Percentiles rank a stretch among this genome's conserved stretches.
phyloP scores from a whole-genome alignment of 768 basidiomycete genomes.

The Inosperma sp. region DNA sequence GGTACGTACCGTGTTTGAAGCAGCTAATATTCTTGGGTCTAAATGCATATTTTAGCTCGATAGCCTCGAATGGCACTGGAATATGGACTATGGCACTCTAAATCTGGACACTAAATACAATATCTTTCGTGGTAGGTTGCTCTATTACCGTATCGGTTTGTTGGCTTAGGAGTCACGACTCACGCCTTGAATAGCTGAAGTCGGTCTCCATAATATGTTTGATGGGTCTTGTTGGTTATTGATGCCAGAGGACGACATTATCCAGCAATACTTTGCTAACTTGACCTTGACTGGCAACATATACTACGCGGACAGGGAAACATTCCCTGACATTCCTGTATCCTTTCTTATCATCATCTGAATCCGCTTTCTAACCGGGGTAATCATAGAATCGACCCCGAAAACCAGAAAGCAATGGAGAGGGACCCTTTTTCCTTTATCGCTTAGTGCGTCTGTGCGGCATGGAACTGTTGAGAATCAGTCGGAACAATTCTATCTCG shows the following conservation, averaged over 20 bases:
- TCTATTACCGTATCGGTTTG: background rate
- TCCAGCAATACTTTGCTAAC: background rate
- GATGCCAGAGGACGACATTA: slow-evolving; percentile 9
- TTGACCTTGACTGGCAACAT: background rate
- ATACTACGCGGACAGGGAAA: background rate
- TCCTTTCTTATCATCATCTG: background rate
- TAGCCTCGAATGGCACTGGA: slow-evolving; percentile 17
- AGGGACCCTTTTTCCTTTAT: slow-evolving; percentile 4
- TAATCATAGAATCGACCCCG: slow-evolving; percentile 1
- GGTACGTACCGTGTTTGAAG: background rate
- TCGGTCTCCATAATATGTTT: slow-evolving; percentile 1
- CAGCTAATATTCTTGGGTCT: background rate
- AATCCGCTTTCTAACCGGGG: background rate
- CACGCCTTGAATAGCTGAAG: slow-evolving; percentile 7
- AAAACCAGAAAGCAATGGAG: too few species aligned
- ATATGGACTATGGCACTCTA: slow-evolving; percentile 10
- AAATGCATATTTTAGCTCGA: slow-evolving; percentile 7
- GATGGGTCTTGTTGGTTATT: slow-evolving; percentile 7
- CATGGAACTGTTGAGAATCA: slow-evolving; percentile 6
- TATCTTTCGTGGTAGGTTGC: slow-evolving; percentile 13
- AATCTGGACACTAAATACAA: slow-evolving; percentile 17
- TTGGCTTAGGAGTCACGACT: background rate
- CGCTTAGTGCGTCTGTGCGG: background rate
- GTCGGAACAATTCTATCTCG: background rate
- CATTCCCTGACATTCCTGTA: slow-evolving; percentile 8